Evolutionary conservation across 371 early-diverging fungal genomes (phyloP).

Genomic region (Mortierella sp.): DNA sequence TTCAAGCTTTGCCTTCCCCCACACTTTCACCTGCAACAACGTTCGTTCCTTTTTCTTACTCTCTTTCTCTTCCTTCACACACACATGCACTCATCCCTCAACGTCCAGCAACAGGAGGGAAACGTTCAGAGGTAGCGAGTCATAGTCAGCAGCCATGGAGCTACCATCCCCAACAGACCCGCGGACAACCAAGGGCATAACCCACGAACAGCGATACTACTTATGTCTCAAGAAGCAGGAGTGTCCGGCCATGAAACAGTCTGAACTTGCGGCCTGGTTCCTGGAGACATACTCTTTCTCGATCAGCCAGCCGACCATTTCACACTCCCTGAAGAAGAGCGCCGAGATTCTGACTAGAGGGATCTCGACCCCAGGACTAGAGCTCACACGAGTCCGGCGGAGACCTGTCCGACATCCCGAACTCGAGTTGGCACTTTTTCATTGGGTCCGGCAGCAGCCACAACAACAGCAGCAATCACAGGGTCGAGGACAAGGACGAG

Average conservation of each 20-base stretch:
- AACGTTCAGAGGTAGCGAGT: neutral
- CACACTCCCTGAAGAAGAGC: conserved; percentile 42
- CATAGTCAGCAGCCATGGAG: neutral
- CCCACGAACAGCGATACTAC: conserved; percentile 50
- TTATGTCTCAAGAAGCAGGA: conserved; percentile 52
- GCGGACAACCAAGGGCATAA: conserved; percentile 36
- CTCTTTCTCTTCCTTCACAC: too few relatives aligned
- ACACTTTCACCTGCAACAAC: neutral
- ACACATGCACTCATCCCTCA: neutral
- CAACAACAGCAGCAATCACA: conserved; percentile 18
- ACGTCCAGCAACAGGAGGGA: neutral
- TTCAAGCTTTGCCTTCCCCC: neutral
- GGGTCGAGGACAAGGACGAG: neutral
- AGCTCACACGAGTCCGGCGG: conserved; percentile 33
- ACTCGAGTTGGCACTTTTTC: conserved; percentile 42
- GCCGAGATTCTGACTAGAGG: conserved; percentile 32
- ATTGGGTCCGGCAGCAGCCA: conserved; percentile 40
- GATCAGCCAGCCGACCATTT: conserved; percentile 49
- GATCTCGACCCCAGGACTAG: conserved; percentile 22
- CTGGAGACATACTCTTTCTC: conserved; percentile 20
- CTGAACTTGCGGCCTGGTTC: conserved; percentile 51
- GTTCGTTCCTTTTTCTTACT: neutral
- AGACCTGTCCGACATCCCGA: conserved; percentile 55
- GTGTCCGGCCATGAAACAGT: conserved; percentile 43
- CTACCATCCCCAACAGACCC: conserved; percentile 7